Base-by-base conservation (phyloP, 2,329 filamentous ascomycete genomes). In the Hypoxylon sp. region DNA sequence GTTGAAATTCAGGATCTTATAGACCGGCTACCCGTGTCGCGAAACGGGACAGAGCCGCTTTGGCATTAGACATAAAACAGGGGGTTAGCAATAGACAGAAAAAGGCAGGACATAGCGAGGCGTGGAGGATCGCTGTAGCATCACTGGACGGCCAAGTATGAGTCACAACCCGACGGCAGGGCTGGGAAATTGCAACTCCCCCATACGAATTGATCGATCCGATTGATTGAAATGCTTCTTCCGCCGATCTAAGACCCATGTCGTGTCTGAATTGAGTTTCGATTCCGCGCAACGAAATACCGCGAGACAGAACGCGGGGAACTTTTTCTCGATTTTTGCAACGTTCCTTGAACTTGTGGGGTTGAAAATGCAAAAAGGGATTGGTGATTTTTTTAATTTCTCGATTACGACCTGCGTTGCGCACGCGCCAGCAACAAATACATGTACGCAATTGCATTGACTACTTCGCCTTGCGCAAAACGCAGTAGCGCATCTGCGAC, bases 131-230 rank as follows among this genome's bases (percentile, higher is more conserved):
- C 39, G 19, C 39, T 32, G 17, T 24, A 54, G 24, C 39, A 21
- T 35, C 21, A 31, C 21, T 50, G 46, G 32, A 27, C 21, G 7
- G 31, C 21, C 27, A 62, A 65, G 66, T 72, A 69, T 75, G 73
- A 74, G 68, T 74, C 73, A 75, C 67, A 71, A 67, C 27, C 56
- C 63, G 50, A 62, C 44, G 51, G 50, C 53, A 65, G 54, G 51
- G 54, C 51, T 54, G 37, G 50, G 46, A 71, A 35, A 62, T 56
- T 61, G 52, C 56, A 48, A 65, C 50, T 35, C 29, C 57, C 29
- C 42, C 39, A 47, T 42, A 57, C 46, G 65, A 66, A 71, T 71
- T 71, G 68, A 32, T 44, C 53, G 52, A 68, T 69, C 66, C 61
- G 62, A 71, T 71, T 71, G 68, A 59, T 61, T 32, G 50, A 66